Conservation (phyloP, 2,329 filamentous ascomycete species). For the Trichophyton simii region DNA sequence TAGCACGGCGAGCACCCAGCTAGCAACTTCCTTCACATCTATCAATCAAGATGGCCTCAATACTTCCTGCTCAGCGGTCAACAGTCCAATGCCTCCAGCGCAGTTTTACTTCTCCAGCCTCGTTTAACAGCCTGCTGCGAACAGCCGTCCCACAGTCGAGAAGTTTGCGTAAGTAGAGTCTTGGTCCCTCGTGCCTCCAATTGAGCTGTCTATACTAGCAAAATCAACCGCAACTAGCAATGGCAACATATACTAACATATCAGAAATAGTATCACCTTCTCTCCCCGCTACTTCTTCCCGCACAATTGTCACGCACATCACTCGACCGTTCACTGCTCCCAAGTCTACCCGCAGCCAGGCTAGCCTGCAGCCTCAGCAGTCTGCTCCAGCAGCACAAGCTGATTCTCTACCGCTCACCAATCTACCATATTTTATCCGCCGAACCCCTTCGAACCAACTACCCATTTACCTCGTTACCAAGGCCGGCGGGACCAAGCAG, state of each 20-base stretch:
- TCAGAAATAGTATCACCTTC: background rate
- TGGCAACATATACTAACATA: background rate
- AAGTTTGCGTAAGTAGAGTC: background rate
- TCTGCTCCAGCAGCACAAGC: background rate
- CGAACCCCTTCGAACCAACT: conserved; percentile 60
- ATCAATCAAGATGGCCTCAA: background rate
- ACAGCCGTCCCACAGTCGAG: background rate
- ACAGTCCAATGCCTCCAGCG: background rate
- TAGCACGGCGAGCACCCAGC: background rate
- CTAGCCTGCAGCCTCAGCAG: background rate
- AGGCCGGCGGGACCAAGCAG: conserved; percentile 62
- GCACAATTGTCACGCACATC: conserved; percentile 11
- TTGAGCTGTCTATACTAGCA: background rate
- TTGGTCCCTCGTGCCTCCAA: background rate
- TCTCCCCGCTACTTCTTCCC: conserved; percentile 4
- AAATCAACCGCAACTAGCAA: background rate
- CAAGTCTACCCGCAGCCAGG: conserved; percentile 7
- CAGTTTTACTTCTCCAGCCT: background rate
- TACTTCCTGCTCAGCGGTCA: background rate
- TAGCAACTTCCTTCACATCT: background rate
- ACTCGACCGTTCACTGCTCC: conserved; percentile 12
- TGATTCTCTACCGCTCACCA: conserved; percentile 25
- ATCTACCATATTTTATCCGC: conserved; percentile 55
- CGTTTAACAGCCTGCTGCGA: background rate
- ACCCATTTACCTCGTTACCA: conserved; percentile 62